Evolutionary conservation across 345 rosid species (phyloP), one percentile per base, ranked within the genome.

Genomic region (Sonneratia alba): DNA sequence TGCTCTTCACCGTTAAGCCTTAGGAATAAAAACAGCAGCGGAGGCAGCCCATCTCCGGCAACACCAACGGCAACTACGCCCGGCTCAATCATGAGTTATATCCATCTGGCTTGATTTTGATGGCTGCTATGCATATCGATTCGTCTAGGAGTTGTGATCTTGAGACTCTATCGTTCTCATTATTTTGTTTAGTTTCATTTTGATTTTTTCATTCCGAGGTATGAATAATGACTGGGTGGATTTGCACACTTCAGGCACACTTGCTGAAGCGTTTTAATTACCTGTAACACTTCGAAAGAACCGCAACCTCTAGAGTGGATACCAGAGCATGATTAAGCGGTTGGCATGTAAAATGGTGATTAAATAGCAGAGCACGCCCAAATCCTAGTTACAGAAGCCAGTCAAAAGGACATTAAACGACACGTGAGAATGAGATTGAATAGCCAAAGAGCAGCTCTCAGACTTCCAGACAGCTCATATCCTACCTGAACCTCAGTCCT

Each of bases 1-100:
- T 81, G 61, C 66, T 79, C 2, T 74, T 82, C 72, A 73, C 79
- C 1, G 75, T 81, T 11, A 69, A 3, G 78, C 87, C 87, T 0
- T 81, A n/a, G 85, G 85, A 15, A 83, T 13, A 76, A 71, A 0
- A 57, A 36, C 1, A 38, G 63, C 40, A 1, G 74, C n/a, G 66
- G 65, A 38, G 34, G 61, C 68, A 66, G 8, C 19, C 47, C 66
- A 3, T 7, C 62, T 63, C 69, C 22, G 38, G 24, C 68, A 2
- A 38, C 70, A 18, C 68, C 79, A 12, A 37, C 79, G 34, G 68
- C 75, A 1, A 55, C 74, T 6, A 66, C 74, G 0, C 71, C n/a
- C 76, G 34, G 18, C 48, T 69, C 37, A 64, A 70, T 67, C 36
- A 59, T 62, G 65, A 70, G 66, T 21, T 16, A 19, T 32, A 34